phyloP scores from a whole-genome alignment of 1,139 yeast genomes.

The Hemisphaericaspora lyxosophila region DNA sequence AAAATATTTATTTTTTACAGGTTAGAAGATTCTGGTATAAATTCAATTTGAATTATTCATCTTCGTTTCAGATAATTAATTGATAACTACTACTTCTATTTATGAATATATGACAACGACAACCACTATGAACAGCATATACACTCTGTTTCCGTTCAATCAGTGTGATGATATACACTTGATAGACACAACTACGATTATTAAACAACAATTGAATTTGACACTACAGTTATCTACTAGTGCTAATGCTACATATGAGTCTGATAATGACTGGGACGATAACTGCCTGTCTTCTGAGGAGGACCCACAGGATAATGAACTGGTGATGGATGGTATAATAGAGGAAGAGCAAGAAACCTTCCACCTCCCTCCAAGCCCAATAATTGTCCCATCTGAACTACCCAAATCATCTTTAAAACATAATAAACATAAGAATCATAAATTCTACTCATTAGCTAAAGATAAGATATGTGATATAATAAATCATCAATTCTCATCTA shows the following conservation, averaged over 20 bases:
- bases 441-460: slow-evolving; percentile 8
- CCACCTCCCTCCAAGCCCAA: slow-evolving; percentile 14
- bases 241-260: slow-evolving; percentile 1
- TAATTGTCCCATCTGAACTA: slow-evolving; percentile 9
- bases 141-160: slow-evolving; percentile 14
- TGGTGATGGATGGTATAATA: slow-evolving; percentile 1
- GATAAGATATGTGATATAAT: slow-evolving; percentile 12
- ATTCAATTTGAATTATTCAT: too few relatives aligned
- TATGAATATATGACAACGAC: too few relatives aligned
- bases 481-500: slow-evolving; percentile 12
- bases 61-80: too few relatives aligned
- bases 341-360: slow-evolving; percentile 1
- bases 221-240: slow-evolving; percentile 9
- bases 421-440: not conserved
- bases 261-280: not conserved
- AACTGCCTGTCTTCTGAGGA: not conserved
- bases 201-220: slow-evolving; percentile 14
- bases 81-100: too few relatives aligned
- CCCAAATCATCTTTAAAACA: slow-evolving; percentile 13
- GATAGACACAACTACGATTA: slow-evolving; percentile 13
- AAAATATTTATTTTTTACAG: too few relatives aligned
- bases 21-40: too few relatives aligned
- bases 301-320: not conserved
- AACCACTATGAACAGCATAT: too few relatives aligned
- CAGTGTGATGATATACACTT: slow-evolving; percentile 13